Base-by-base conservation (phyloP, 1,284 basidiomycete genomes). In the Rugosomyces carneus region DNA sequence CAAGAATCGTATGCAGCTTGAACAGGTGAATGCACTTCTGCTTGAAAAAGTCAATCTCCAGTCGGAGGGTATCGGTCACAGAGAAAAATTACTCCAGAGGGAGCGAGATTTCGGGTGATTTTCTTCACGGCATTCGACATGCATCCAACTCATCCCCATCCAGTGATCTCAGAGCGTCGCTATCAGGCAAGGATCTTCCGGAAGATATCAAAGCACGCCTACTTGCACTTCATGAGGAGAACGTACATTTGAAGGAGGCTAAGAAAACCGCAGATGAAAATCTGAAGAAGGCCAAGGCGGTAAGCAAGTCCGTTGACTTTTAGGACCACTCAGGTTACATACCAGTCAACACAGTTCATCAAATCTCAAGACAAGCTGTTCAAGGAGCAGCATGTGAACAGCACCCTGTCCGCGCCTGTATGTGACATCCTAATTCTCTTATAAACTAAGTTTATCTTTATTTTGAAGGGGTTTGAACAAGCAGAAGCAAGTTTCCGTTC, bases 1-100 rank as follows among this genome's bases (percentile, higher is more conserved):
- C 56, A 93, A 91, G 73, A 89, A 88, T 62, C 77, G 83, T 57
- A 89, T 93, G 83, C 90, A 94, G 59, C 78, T 93, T 35, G 91
- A 94, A 66, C 91, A 95, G 63, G 81, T 93, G 60, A 93, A 93
- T 56, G 76, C 66, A 4, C 72, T 97, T 29, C 69, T 98, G 1
- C 71, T 95, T 45, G 94, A 97, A 63, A 97, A 97, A 70, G 85
- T 96, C 47, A 89, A 79, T 55, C 66, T 96, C 38, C 94, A 96
- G 64, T 84, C 81, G 53, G 88, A 92, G 39, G 83, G 88, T 19
- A 90, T 94, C 53, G 82, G 82, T 23, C 87, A 91, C 57, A 73
- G 90, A 48, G 92, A 94, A 60, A 79, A 72, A 61, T 81, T 89
- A 76, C 69, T 95, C 29, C 82, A 87, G 58, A 77, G 89, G 42